Evolutionary conservation across 495 filamentous ascomycete genomes (phyloP), one percentile per base, ranked within the genome.

Genomic region (Elaphomyces granulatus): DNA sequence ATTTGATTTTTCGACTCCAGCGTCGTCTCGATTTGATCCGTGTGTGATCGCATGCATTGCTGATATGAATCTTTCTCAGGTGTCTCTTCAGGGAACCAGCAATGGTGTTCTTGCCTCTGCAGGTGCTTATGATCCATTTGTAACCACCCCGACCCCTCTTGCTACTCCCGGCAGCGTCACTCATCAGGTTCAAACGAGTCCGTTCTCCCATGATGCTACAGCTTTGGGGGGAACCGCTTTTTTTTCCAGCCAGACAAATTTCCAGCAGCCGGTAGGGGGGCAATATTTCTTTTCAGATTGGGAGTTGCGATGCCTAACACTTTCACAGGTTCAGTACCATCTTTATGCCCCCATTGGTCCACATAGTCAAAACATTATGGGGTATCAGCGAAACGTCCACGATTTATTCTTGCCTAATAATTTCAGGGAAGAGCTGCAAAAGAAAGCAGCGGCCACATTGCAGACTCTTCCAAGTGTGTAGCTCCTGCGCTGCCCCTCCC

Each of bases 371-470:
- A 82, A 80, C 43, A 66, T 86, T 10, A 67, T 80, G 39, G 74
- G 77, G 2, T 93, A 90, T 59, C 86, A 96, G 53, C 74, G 81
- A 38, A 77, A 76, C 42, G 78, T 80, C 8, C 83, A 87, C 52
- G 85, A 94, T 53, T 79, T 95, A 38, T 96, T 96, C 54, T 77
- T 96, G 23, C 75, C 84, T 1, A 84, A 86, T 44, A 72, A 79
- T 31, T 55, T 92, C 14, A 70, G 92, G 42, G 85, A 94, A 64
- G 84, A 92, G 15, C 61, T 96, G 31, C 85, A 93, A 47, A 82
- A 83, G 56, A 94, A 92, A 60, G 64, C 77, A 9, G 88, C 88
- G 43, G 85, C 87, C 23, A 77, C 82, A 12, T 65, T 81, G 26
- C 88, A 94, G 58, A 77, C 81, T 9, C 70, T 98, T 38, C 82